Evolutionary conservation across 2,329 filamentous ascomycete genomes (phyloP).

Genomic region (Metarhizium rileyi): DNA sequence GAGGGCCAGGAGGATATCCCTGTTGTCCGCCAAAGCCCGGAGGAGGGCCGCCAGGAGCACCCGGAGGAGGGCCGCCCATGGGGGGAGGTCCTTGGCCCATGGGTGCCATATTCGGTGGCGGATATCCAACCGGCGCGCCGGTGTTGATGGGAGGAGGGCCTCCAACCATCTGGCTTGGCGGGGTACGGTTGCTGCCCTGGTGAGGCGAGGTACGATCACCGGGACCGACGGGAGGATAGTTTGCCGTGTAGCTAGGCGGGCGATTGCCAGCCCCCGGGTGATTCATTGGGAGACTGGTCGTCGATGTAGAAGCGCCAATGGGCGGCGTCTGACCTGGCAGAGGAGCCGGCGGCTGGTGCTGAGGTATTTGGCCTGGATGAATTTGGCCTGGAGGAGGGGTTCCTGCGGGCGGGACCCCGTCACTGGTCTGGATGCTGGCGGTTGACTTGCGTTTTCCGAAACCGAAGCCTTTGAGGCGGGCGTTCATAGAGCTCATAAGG

Average conservation of each 20-base stretch:
- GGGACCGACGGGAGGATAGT: constrained; percentile 35
- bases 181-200: constrained; percentile 41
- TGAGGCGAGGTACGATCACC: constrained; percentile 45
- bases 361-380: constrained; percentile 29
- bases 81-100: constrained; percentile 33
- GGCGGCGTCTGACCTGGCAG: constrained; percentile 21
- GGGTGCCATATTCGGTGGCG: constrained; percentile 38
- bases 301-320: constrained; percentile 32
- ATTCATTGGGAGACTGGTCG: constrained; percentile 49
- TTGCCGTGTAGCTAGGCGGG: constrained; percentile 54
- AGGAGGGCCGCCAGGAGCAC: constrained; percentile 31
- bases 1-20: constrained; percentile 38
- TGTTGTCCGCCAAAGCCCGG: constrained; percentile 34
- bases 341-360: constrained; percentile 31
- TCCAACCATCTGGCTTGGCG: constrained; percentile 51
- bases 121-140: constrained; percentile 50
- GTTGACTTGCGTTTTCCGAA: constrained; percentile 72
- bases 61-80: constrained; percentile 23
- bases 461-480: constrained; percentile 69
- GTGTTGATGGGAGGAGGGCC: constrained; percentile 61
- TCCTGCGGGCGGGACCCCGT: constrained; percentile 25
- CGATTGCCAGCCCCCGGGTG: constrained; percentile 49
- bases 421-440: constrained; percentile 46
- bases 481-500: constrained; percentile 69
- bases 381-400: constrained; percentile 34